phyloP scores from a whole-genome alignment of 2,329 filamentous ascomycete genomes.

The Calycina herbarum region DNA sequence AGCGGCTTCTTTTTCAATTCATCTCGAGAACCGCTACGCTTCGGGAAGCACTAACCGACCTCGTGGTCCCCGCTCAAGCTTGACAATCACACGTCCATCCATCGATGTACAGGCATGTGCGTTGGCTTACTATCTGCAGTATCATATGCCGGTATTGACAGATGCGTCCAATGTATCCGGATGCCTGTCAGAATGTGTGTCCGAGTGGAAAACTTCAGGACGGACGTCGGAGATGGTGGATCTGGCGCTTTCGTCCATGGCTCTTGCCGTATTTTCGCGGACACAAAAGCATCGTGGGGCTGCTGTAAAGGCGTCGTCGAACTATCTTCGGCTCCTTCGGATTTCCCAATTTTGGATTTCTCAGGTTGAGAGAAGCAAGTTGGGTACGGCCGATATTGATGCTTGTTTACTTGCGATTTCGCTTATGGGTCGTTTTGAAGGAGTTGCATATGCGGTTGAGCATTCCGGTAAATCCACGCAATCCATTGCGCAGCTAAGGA shows the following conservation, averaged over 20 bases:
- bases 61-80: slow-evolving; percentile 36
- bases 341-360: slow-evolving; percentile 13
- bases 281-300: slow-evolving; percentile 29
- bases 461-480: background rate
- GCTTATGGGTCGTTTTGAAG: slow-evolving; percentile 26
- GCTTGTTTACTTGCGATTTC: slow-evolving; percentile 22
- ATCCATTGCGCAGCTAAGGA: slow-evolving; percentile 15
- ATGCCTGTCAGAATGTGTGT: slow-evolving; percentile 11
- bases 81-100: slow-evolving; percentile 15
- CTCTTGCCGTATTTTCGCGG: slow-evolving; percentile 34
- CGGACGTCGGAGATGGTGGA: slow-evolving; percentile 28
- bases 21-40: too few relatives aligned
- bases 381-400: slow-evolving; percentile 20
- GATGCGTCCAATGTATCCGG: slow-evolving; percentile 21
- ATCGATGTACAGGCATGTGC: slow-evolving; percentile 33
- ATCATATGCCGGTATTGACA: slow-evolving; percentile 27
- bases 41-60: slow-evolving; percentile 35
- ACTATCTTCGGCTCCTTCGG: slow-evolving; percentile 30
- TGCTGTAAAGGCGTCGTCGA: slow-evolving; percentile 29
- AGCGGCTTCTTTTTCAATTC: too few relatives aligned
- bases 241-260: slow-evolving; percentile 35
- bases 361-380: background rate
- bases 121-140: slow-evolving; percentile 32
- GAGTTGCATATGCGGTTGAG: background rate
- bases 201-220: slow-evolving; percentile 16